Evolutionary conservation across 2,329 filamentous ascomycete species (phyloP).

Genomic region (Botrytis galanthina): DNA sequence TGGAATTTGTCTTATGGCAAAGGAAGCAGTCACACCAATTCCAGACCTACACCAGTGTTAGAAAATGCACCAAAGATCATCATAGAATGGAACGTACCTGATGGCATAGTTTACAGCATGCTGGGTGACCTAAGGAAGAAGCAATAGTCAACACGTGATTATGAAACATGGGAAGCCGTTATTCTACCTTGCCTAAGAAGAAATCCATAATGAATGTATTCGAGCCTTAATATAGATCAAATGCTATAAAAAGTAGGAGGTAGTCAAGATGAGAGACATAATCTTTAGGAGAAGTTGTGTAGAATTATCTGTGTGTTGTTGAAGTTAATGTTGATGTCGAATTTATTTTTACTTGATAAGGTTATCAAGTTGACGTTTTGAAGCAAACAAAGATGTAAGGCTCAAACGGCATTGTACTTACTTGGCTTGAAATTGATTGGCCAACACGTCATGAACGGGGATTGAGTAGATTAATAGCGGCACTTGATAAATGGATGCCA

Average conservation of each 20-base stretch:
- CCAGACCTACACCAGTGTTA: slow-evolving; percentile 55
- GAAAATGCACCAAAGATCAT: not conserved
- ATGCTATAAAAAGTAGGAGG: not conserved
- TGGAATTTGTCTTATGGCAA: slow-evolving; percentile 79
- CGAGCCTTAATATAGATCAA: not conserved
- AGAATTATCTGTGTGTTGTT: not conserved
- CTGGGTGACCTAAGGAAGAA: slow-evolving; percentile 54
- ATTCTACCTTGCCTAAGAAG: slow-evolving; percentile 57
- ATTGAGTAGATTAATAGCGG: not conserved
- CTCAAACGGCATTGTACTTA: not conserved
- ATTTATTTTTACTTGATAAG: slow-evolving; percentile 1
- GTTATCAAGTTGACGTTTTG: not conserved
- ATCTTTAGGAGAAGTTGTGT: not conserved
- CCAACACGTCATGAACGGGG: slow-evolving; percentile 13
- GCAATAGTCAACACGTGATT: slow-evolving; percentile 29
- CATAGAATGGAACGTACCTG: slow-evolving; percentile 43
- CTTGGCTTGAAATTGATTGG: slow-evolving; percentile 11
- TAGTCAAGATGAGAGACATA: not conserved
- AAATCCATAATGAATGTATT: slow-evolving; percentile 37
- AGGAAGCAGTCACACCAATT: slow-evolving; percentile 79
- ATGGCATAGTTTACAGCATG: slow-evolving; percentile 79
- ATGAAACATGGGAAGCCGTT: not conserved
- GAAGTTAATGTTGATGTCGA: not conserved
- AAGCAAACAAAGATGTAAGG: not conserved
- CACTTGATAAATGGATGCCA: not conserved